phyloP scores from a whole-genome alignment of 768 basidiomycete genomes.

The Russula virescens region DNA sequence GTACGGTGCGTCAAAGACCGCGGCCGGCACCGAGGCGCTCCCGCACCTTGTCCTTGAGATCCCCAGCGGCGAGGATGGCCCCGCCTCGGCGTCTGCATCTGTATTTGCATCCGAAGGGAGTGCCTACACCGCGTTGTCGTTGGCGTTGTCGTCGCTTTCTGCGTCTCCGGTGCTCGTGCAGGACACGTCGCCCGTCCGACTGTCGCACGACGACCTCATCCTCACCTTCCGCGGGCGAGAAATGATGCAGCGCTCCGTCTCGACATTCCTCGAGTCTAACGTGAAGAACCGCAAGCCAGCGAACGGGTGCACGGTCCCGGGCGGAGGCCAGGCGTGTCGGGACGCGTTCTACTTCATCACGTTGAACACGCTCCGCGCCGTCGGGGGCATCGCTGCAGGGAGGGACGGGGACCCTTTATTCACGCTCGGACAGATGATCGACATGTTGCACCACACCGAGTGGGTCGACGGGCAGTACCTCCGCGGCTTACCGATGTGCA shows the following conservation, averaged over 20 bases:
- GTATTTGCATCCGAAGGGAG: no score
- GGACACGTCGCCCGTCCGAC: constrained; percentile 23
- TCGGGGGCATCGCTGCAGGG: constrained; percentile 66
- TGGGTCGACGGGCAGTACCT: constrained; percentile 53
- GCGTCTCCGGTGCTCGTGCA: constrained; percentile 7
- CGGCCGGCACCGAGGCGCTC: constrained; percentile 42
- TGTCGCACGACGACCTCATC: constrained; percentile 37
- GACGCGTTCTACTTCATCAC: constrained; percentile 74
- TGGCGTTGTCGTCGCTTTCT: constrained; percentile 14
- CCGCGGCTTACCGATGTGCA: constrained; percentile 52
- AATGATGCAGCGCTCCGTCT: constrained; percentile 53
- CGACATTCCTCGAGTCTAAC: constrained; percentile 56
- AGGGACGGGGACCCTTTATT: constrained; percentile 71
- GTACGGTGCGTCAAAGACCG: constrained; percentile 65
- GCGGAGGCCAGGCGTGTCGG: constrained; percentile 40
- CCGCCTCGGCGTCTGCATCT: not conserved
- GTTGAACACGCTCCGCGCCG: constrained; percentile 63
- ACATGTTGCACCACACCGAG: constrained; percentile 67
- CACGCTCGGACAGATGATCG: constrained; percentile 59
- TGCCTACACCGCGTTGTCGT: not conserved
- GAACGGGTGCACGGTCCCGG: constrained; percentile 36
- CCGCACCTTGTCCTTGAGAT: constrained; percentile 21
- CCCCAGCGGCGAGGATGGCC: not conserved
- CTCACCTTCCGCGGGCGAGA: constrained; percentile 59
- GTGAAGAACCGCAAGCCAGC: constrained; percentile 48